phyloP scores from a whole-genome alignment of 495 filamentous ascomycete genomes.

The Xylaria flabelliformis region DNA sequence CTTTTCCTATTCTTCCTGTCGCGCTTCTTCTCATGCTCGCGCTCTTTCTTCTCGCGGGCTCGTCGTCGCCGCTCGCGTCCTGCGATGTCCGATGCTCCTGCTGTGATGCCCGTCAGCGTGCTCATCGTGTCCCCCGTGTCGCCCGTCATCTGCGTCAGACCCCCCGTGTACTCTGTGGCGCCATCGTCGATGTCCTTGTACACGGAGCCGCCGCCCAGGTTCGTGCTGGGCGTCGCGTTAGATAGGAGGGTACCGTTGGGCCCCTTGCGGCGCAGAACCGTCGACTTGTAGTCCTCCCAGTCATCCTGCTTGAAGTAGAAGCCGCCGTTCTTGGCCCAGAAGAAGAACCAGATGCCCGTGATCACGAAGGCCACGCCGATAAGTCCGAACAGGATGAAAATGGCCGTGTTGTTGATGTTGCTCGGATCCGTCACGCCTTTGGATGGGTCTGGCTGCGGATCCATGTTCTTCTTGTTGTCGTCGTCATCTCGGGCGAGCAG shows the following conservation, averaged over 20 bases:
- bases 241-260: slow-evolving; percentile 83
- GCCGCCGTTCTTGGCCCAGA: slow-evolving; percentile 95
- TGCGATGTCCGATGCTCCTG: slow-evolving; percentile 53
- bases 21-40: slow-evolving; percentile 53
- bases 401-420: slow-evolving; percentile 81
- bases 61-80: slow-evolving; percentile 52
- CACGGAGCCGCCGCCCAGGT: slow-evolving; percentile 79
- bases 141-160: slow-evolving; percentile 48
- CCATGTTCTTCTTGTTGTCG: slow-evolving; percentile 12
- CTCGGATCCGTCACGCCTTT: slow-evolving; percentile 65
- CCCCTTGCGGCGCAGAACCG: slow-evolving; percentile 89
- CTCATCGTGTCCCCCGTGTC: slow-evolving; percentile 44
- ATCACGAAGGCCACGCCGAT: slow-evolving; percentile 80
- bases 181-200: slow-evolving; percentile 70
- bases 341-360: slow-evolving; percentile 92
- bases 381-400: slow-evolving; percentile 85
- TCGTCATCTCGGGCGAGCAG: slow-evolving; percentile 45
- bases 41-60: slow-evolving; percentile 59
- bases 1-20: slow-evolving; percentile 49
- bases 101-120: slow-evolving; percentile 51
- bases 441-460: slow-evolving; percentile 39
- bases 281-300: slow-evolving; percentile 98
- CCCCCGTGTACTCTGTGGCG: slow-evolving; percentile 53
- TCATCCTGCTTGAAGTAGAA: slow-evolving; percentile 84
- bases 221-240: slow-evolving; percentile 80